phyloP scores from a whole-genome alignment of 306 rosid species.

The Canavalia gladiata region DNA sequence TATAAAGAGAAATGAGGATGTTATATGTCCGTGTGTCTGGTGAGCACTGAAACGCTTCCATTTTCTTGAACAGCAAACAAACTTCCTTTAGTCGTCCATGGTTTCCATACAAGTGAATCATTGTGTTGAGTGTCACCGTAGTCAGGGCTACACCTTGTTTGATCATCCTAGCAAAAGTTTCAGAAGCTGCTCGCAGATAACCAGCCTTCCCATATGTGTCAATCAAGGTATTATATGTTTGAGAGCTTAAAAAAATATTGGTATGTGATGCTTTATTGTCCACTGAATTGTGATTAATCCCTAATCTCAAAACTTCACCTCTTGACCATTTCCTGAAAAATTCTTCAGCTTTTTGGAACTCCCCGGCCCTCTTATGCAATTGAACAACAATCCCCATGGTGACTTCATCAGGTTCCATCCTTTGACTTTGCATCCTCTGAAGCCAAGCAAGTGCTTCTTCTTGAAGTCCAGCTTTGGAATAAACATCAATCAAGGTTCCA shows the following conservation, averaged over 20 bases:
- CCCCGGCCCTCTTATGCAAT: slow-evolving; percentile 73
- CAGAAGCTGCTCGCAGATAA: slow-evolving; percentile 65
- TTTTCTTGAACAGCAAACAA: slow-evolving; percentile 63
- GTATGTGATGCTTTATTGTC: slow-evolving; percentile 31
- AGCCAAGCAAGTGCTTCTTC: slow-evolving; percentile 83
- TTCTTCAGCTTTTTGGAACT: slow-evolving; percentile 71
- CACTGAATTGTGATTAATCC: slow-evolving; percentile 10
- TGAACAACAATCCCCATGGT: slow-evolving; percentile 84
- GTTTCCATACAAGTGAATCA: slow-evolving; percentile 85
- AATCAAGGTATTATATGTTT: slow-evolving; percentile 73
- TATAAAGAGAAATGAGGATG: slow-evolving; percentile 69
- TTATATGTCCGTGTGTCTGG: slow-evolving; percentile 82
- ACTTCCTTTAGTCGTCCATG: slow-evolving; percentile 66
- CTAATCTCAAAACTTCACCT: slow-evolving; percentile 42
- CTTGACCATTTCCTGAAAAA: slow-evolving; percentile 73
- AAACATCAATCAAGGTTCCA: slow-evolving; percentile 87
- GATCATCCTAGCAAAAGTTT: slow-evolving; percentile 74
- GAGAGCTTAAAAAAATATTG: slow-evolving; percentile 61
- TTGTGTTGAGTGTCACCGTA: slow-evolving; percentile 79
- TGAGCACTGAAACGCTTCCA: slow-evolving; percentile 73
- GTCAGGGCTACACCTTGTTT: slow-evolving; percentile 70
- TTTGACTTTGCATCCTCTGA: slow-evolving; percentile 66
- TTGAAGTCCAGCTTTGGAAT: slow-evolving; percentile 72
- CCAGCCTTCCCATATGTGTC: slow-evolving; percentile 83
- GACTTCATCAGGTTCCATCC: slow-evolving; percentile 85